Evolutionary conservation across 1,284 basidiomycete genomes (phyloP), one percentile per base, ranked within the genome.

Genomic region (Ustilago trichophora): DNA sequence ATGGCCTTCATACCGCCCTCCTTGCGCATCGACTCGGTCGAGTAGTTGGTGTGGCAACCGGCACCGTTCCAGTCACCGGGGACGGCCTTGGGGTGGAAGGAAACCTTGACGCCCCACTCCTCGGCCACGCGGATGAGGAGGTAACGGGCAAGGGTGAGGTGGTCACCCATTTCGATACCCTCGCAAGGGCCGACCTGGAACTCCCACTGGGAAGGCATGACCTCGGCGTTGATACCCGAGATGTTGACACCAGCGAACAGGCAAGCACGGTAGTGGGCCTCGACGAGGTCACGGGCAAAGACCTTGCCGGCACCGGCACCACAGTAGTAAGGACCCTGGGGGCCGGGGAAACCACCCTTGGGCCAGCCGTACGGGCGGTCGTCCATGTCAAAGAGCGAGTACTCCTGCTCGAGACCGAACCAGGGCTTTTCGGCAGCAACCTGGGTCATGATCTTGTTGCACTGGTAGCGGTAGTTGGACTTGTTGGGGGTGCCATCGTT

Each of bases 201-300:
- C 85, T 98, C 95, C 94, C 94, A 98, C 85, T 98, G 96, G 59
- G 94, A 90, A 24, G 96, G 95, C 95, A 98, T 98, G 77, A 98
- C 96, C 85, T 98, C 96, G 72, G 96, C 96, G 84, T 98, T 99
- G 86, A 99, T 98, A 82, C 96, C 96, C 69, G 92, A 95, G 85
- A 98, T 98, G 86, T 93, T 94, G 85, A 99, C 87, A 77, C 93
- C 94, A 73, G 96, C 86, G 84, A 97, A 97, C 59, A 99, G 88
- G 84, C 95, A 99, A 50, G 85, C 85, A 65, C 92, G 91, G 87
- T 98, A 98, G 86, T 99, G 96, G 35, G 96, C 95, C 86, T 99
- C 96, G 81, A 99, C 91, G 78, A 98, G 88, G 85, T 99, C 96
- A 85, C 96, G 93, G 73, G 92, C 96, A 82, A 96, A 95, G 72